Conservation (phyloP, 2,329 filamentous ascomycete species). For the Cytospora piceicola region DNA sequence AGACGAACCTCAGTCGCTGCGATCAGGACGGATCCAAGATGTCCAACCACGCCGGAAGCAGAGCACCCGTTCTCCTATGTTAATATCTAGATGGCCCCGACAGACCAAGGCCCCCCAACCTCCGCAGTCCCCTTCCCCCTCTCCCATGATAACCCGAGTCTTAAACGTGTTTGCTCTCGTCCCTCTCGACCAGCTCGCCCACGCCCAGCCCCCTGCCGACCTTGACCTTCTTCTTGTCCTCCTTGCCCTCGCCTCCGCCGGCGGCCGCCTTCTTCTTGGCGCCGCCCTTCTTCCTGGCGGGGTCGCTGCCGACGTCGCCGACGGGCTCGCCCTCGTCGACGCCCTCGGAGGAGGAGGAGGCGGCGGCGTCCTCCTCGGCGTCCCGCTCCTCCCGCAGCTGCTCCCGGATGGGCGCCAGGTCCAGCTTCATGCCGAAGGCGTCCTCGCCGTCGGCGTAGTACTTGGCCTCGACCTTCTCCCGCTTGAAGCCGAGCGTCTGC, state of each 20-base stretch:
- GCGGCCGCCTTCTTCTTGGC: conserved; percentile 43
- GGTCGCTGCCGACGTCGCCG: conserved; percentile 64
- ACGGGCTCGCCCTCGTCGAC: conserved; percentile 72
- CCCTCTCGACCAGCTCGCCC: conserved; percentile 74
- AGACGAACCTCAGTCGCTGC: background rate
- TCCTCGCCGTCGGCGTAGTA: conserved; percentile 99
- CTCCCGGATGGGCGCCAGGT: conserved; percentile 67
- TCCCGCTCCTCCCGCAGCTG: conserved; percentile 50
- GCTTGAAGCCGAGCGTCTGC: conserved; percentile 86
- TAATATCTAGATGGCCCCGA: background rate
- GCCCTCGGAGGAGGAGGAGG: conserved; percentile 35
- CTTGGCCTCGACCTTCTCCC: conserved; percentile 82
- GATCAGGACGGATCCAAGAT: background rate
- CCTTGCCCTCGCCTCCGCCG: conserved; percentile 42
- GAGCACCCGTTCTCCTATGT: background rate
- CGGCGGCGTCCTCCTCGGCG: conserved; percentile 15
- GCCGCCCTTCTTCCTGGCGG: conserved; percentile 33
- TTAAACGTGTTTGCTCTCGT: conserved; percentile 57
- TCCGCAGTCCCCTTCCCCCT: too few species aligned
- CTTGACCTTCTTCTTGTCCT: conserved; percentile 80
- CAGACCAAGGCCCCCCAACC: background rate
- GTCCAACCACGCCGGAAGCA: background rate
- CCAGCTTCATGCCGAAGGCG: conserved; percentile 90
- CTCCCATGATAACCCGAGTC: background rate
- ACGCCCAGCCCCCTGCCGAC: conserved; percentile 82